Percentiles rank a stretch among this genome's conserved stretches.
phyloP scores from a whole-genome alignment of 2,329 filamentous ascomycete species.

The Sordariomycetes sp. region DNA sequence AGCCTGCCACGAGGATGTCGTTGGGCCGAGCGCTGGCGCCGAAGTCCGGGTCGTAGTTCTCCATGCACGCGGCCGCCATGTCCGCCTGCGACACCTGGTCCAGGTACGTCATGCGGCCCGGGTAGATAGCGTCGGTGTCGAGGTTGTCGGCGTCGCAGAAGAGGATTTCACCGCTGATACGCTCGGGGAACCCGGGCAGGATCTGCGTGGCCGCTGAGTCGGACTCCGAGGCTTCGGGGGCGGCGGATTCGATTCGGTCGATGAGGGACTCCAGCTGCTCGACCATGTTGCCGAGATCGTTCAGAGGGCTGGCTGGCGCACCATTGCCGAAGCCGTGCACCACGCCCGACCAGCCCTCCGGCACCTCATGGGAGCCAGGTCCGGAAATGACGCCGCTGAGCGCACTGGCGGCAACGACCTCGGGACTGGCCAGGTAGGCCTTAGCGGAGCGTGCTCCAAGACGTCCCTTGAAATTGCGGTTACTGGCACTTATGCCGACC shows the following conservation, averaged over 20 bases:
- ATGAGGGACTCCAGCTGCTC: constrained; percentile 58
- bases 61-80: constrained; percentile 89
- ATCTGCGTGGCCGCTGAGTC: constrained; percentile 28
- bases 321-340: constrained; percentile 1
- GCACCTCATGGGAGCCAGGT: constrained; percentile 69
- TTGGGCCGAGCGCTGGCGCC: constrained; percentile 49
- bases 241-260: constrained; percentile 13
- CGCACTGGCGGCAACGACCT: constrained; percentile 87
- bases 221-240: constrained; percentile 18
- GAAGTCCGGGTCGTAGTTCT: constrained; percentile 81
- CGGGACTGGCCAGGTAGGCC: constrained; percentile 80
- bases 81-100: constrained; percentile 66
- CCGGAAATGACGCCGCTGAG: constrained; percentile 63
- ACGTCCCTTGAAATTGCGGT: constrained; percentile 85
- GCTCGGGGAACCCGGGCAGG: constrained; percentile 78
- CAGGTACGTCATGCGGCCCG: constrained; percentile 86
- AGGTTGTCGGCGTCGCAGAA: constrained; percentile 78
- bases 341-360: constrained; percentile 35
- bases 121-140: constrained; percentile 89
- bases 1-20: constrained; percentile 79
- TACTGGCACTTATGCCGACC: constrained; percentile 73
- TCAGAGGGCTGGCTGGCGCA: constrained; percentile 42
- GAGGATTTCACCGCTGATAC: constrained; percentile 75
- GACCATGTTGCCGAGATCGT: constrained; percentile 64
- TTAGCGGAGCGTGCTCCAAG: constrained; percentile 63